Conservation (phyloP, 441 rosid species). For the Corymbia citriodora region DNA sequence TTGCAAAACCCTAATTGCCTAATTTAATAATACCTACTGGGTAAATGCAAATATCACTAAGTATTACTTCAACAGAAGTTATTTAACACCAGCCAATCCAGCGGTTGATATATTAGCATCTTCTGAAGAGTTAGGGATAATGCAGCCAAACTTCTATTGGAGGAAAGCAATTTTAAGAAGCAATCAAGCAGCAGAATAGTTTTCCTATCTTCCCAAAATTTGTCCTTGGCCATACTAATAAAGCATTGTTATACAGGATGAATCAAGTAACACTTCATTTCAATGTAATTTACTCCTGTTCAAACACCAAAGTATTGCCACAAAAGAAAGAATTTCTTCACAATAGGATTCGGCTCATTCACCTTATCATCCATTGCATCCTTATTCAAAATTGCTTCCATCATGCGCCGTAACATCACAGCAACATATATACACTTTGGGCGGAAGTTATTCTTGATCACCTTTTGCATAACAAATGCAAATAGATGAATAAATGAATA, state of each 20-base stretch:
- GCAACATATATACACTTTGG: constrained; percentile 94
- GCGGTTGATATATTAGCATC: neutral
- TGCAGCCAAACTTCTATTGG: neutral
- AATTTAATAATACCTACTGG: neutral
- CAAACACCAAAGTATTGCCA: neutral
- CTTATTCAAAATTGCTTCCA: constrained; percentile 93
- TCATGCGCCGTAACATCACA: constrained; percentile 93
- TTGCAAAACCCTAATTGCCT: neutral
- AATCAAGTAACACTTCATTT: neutral
- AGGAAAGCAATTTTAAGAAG: neutral
- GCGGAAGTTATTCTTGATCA: constrained; percentile 59
- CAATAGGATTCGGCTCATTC: neutral
- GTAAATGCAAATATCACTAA: neutral
- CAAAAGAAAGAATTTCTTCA: neutral
- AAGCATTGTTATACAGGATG: neutral
- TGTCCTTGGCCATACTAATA: neutral
- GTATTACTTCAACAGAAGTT: neutral
- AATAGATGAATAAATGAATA: neutral
- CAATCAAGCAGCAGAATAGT: neutral
- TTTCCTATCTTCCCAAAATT: neutral
- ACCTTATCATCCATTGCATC: constrained; percentile 99
- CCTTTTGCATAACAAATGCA: constrained; percentile 21
- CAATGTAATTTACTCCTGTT: neutral
- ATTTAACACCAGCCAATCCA: neutral
- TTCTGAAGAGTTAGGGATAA: neutral